A percentile compares a stretch with the other conserved stretches of the same genome.
phyloP scores from a whole-genome alignment of 805 yeast genomes.

The Candida jianshihensis region DNA sequence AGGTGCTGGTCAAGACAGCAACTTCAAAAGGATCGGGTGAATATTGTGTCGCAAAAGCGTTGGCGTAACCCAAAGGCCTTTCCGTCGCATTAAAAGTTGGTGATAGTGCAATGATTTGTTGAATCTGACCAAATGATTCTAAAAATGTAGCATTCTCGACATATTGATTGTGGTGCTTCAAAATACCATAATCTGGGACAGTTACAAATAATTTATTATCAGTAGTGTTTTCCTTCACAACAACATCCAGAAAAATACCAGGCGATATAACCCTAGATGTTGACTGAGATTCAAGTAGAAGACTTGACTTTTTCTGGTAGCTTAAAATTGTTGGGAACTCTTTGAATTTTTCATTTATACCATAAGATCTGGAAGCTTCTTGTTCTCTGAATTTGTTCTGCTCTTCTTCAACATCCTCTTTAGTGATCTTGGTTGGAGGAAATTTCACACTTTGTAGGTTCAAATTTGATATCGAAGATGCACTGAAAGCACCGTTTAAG shows the following conservation, averaged over 20 bases:
- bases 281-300: conserved; percentile 49
- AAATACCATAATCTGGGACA: conserved; percentile 78
- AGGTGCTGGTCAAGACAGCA: conserved; percentile 76
- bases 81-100: conserved; percentile 65
- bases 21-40: conserved; percentile 57
- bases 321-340: conserved; percentile 29
- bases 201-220: conserved; percentile 58
- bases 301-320: conserved; percentile 49
- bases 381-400: conserved; percentile 20
- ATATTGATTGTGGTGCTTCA: conserved; percentile 64
- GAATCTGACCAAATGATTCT: conserved; percentile 54
- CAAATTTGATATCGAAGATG: conserved; percentile 30
- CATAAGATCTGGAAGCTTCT: conserved; percentile 27
- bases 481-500: conserved; percentile 34
- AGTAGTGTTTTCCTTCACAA: conserved; percentile 22
- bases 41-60: conserved; percentile 83
- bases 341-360: conserved; percentile 14
- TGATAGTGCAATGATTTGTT: conserved; percentile 65
- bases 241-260: conserved; percentile 75
- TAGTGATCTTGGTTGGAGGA: conserved; percentile 52
- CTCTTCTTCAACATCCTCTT: conserved; percentile 17
- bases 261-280: conserved; percentile 67
- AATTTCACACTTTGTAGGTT: conserved; percentile 47
- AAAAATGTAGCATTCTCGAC: conserved; percentile 78
- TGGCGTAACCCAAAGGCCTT: conserved; percentile 77